Base-by-base conservation (phyloP, 139 green algal genomes). In the Zygnema cylindricum region DNA sequence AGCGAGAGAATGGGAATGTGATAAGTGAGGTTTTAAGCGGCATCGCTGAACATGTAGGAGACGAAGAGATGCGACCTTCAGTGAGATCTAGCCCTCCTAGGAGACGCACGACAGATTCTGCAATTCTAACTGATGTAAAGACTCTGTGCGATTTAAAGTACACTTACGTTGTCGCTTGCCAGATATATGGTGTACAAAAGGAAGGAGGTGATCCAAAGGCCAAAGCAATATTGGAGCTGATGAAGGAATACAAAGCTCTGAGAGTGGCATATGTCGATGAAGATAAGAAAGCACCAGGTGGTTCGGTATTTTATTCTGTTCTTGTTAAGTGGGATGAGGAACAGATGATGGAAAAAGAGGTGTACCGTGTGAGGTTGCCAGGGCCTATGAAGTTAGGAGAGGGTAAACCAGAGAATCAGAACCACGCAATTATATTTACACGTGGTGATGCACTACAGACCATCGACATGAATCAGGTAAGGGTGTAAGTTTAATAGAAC, bases 91-190 rank as follows among this genome's bases (percentile, higher is more conserved):
- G 7, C 7, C 49, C 49, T 25, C 7, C 16, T 16, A 7, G 49
- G 7, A 63, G 49, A 16, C 7, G 7, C 16, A 7, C 49, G 49
- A 63, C 49, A 25, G 7, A 63, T 25, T 63, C 82, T 11, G 79
- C 41, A 71, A n/a, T n/a, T n/a, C n/a, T n/a, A n/a, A n/a, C n/a
- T n/a, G 32, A 22, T 2, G 55, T 1, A 30, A 25, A 55, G 36
- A 43, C 1, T 23, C 92, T 97, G 36, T 92, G 94, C n/a, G 81
- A 85, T 25, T 77, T 84, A 43, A 97, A 97, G 91, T 97, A 95
- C 90, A 91, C 91, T n/a, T 96, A 96, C 85, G 92, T 97, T 3
- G 93, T 96, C 41, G 86, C 95, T 22, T 94, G 91, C 42, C 95
- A 96, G 93, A 83, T 94, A 11, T 96, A 94, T 57, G 93, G 92